Percentiles rank a stretch among this genome's conserved stretches.
Conservation (phyloP, 371 early-diverging fungal genomes). For the Globomyces sp. region DNA sequence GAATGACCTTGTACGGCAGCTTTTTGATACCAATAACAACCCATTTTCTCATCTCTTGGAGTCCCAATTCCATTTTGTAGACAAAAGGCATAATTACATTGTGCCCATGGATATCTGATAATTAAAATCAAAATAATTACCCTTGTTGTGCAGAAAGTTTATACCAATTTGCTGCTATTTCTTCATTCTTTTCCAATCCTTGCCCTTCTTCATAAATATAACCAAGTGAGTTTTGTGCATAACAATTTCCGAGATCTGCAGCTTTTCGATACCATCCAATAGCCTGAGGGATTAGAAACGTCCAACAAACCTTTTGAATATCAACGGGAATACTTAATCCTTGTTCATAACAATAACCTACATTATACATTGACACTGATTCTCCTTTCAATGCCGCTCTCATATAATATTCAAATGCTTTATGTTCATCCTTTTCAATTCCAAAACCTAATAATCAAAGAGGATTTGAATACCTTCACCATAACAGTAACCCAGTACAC, state of each 20-base stretch:
- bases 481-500: constrained; percentile 87
- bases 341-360: constrained; percentile 88
- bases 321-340: constrained; percentile 74
- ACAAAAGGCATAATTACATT: constrained; percentile 81
- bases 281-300: constrained; percentile 41
- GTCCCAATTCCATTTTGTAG: constrained; percentile 84
- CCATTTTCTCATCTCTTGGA: constrained; percentile 55
- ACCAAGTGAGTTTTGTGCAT: constrained; percentile 87
- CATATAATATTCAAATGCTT: constrained; percentile 45
- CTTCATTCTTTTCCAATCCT: constrained; percentile 62
- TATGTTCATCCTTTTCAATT: constrained; percentile 46
- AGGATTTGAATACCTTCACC: constrained; percentile 56
- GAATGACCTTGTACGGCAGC: constrained; percentile 79
- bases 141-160: constrained; percentile 61
- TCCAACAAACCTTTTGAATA: constrained; percentile 36
- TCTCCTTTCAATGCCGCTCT: constrained; percentile 47
- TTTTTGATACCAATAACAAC: constrained; percentile 75
- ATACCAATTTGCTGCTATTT: constrained; percentile 70
- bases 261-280: constrained; percentile 78
- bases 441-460: constrained; percentile 53
- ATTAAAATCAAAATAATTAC: background rate
- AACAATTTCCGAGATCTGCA: constrained; percentile 78
- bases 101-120: constrained; percentile 62
- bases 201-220: constrained; percentile 76
- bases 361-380: constrained; percentile 73